Evolutionary conservation across 495 filamentous ascomycete species (phyloP), one percentile per base, ranked within the genome.

Genomic region (Niebla homalea): DNA sequence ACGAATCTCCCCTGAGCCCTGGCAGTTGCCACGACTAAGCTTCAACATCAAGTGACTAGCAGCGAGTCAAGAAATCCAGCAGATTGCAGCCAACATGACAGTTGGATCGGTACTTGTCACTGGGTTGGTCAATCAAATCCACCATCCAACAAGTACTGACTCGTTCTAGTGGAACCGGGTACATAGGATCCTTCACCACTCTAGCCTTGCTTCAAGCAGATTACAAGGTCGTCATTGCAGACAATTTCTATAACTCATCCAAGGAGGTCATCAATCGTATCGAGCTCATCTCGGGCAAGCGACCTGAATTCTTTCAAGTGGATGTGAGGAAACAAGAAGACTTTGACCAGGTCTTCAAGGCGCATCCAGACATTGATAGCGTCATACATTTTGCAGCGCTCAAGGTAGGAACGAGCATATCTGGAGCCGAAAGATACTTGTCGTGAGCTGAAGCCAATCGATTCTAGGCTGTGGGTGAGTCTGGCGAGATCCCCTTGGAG

Each of bases 361-460:
- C 81, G 44, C 85, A 97, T 69, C 87, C 88, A 25, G 81, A 87
- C 58, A 94, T 98, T 62, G 87, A 94, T 75, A 93, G 85, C 64
- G 92, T 96, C 43, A 96, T 98, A 53, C 92, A 98, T 71, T 98
- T 98, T 64, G 93, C 92, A 43, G 92, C 92, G 16, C 76, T 98
- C 56, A 98, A 98, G 85, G 89, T 87, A 67, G 52, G 76, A 61
- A 43, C 47, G 15, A 20, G n/a, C 21, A 29, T 15, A 7, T 41
- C 37, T 44, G 15, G 23, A 18, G 20, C 12, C 14, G 44, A 50
- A 1, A 22, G 12, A 14, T 35, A 26, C 23, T 23, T 3, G 16
- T 18, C n/a, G 35, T 39, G 20, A 36, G 19, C 43, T 18, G 7
- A 8, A 15, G 26, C 25, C 49, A 32, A 46, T 32, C 39, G 6